Conservation (phyloP, 2,329 filamentous ascomycete genomes). For the Pseudogymnoascus destructans region DNA sequence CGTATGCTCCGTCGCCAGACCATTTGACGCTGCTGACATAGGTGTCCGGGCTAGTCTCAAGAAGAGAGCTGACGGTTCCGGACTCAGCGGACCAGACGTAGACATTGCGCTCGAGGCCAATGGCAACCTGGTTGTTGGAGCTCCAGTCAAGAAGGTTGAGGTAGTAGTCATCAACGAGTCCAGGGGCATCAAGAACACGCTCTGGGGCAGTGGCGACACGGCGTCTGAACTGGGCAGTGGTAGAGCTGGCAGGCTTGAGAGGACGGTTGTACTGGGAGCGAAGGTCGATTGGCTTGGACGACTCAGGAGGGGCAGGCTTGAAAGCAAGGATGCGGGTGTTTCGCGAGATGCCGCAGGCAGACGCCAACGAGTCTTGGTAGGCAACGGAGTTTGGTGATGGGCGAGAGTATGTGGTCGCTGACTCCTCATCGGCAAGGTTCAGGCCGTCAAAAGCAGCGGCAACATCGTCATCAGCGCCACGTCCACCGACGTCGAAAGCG, state of each 20-base stretch:
- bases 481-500: constrained; percentile 50
- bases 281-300: constrained; percentile 94
- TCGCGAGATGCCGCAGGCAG: constrained; percentile 81
- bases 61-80: constrained; percentile 73
- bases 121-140: constrained; percentile 92
- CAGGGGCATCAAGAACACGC: constrained; percentile 89
- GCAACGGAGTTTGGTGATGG: constrained; percentile 78
- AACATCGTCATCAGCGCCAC: constrained; percentile 56
- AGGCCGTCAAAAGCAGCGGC: constrained; percentile 68
- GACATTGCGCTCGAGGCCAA: constrained; percentile 90
- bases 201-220: constrained; percentile 91
- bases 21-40: constrained; percentile 98
- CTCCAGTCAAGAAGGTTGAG: constrained; percentile 98
- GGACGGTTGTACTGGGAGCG: constrained; percentile 97
- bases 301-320: constrained; percentile 96
- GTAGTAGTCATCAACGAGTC: constrained; percentile 96
- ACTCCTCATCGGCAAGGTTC: constrained; percentile 55
- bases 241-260: constrained; percentile 60
- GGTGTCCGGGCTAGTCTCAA: constrained; percentile 80
- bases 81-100: constrained; percentile 98
- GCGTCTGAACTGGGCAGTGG: constrained; percentile 75
- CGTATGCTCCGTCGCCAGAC: constrained; percentile 94
- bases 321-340: constrained; percentile 95
- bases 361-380: constrained; percentile 82
- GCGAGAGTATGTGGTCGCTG: constrained; percentile 53